Percentiles rank a stretch among this genome's conserved stretches.
Evolutionary conservation across 192 early-diverging fungal species (phyloP).

Genomic region (Backusella parvicylindrica): DNA sequence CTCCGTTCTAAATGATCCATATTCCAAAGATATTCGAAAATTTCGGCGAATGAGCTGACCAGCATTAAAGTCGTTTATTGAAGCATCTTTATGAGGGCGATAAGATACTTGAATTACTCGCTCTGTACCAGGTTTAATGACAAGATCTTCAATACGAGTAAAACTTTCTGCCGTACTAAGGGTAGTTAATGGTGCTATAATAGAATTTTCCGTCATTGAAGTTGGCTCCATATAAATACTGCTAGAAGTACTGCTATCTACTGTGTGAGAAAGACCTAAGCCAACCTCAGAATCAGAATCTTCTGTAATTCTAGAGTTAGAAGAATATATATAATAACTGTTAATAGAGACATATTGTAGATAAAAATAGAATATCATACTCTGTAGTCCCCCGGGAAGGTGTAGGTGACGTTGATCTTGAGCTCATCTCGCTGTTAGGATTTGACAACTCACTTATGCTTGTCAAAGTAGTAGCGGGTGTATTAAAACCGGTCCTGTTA

Average conservation of each 20-base stretch:
- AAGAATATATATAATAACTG: neutral
- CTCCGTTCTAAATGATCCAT: constrained; percentile 38
- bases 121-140: constrained; percentile 80
- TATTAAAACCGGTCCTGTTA: constrained; percentile 1
- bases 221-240: constrained; percentile 16
- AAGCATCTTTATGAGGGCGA: constrained; percentile 60
- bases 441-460: constrained; percentile 50
- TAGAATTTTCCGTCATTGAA: neutral
- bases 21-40: constrained; percentile 70
- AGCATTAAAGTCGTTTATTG: constrained; percentile 62
- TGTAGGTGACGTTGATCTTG: constrained; percentile 44
- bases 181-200: neutral
- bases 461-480: constrained; percentile 31
- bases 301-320: neutral
- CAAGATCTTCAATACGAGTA: constrained; percentile 83
- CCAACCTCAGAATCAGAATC: constrained; percentile 3
- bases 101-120: constrained; percentile 80
- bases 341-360: neutral
- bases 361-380: constrained; percentile 7
- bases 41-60: constrained; percentile 66
- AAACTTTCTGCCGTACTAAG: constrained; percentile 19
- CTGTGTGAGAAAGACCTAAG: neutral
- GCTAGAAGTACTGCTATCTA: neutral
- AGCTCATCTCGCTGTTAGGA: constrained; percentile 44
- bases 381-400: constrained; percentile 11